Percentiles rank a stretch among this genome's conserved stretches.
These are phyloP conservation scores for Syzygium aqueum DNA, from an alignment of 345 rosid genomes.

Conservation along the genomic window DNA sequence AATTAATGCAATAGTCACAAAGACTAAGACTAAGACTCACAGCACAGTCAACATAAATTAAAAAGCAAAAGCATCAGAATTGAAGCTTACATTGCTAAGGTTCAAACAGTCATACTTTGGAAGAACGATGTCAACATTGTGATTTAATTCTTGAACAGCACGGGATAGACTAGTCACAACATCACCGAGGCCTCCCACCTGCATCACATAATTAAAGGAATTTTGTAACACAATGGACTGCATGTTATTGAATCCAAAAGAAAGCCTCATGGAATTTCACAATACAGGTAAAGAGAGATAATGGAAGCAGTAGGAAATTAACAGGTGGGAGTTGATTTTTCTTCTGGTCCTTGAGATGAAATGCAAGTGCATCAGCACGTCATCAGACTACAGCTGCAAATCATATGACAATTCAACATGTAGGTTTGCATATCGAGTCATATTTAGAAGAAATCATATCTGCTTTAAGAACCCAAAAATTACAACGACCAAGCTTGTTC, in stretches of 20 bases:
- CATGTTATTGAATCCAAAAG: neutral
- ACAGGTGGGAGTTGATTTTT: neutral
- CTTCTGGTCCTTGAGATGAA: neutral
- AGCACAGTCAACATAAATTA: neutral
- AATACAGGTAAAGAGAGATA: neutral
- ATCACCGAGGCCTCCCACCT: constrained; percentile 99
- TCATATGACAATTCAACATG: neutral
- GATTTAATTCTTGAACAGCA: constrained; percentile 90
- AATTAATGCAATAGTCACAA: neutral
- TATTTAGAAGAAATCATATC: neutral
- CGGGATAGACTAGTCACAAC: constrained; percentile 96
- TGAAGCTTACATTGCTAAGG: constrained; percentile 55
- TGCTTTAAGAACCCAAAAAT: neutral
- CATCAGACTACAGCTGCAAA: neutral
- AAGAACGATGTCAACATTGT: constrained; percentile 74
- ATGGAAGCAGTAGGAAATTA: neutral
- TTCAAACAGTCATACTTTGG: constrained; percentile 92
- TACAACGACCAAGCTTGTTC: neutral
- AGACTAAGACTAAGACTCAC: neutral
- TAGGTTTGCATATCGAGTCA: neutral
- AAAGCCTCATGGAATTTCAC: neutral
- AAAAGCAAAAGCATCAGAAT: constrained; percentile 2
- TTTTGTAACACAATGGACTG: neutral
- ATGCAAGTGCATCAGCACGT: neutral
- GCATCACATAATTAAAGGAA: constrained; percentile 7